phyloP scores from a whole-genome alignment of 371 early-diverging fungal genomes.

The Batkoa obscura region DNA sequence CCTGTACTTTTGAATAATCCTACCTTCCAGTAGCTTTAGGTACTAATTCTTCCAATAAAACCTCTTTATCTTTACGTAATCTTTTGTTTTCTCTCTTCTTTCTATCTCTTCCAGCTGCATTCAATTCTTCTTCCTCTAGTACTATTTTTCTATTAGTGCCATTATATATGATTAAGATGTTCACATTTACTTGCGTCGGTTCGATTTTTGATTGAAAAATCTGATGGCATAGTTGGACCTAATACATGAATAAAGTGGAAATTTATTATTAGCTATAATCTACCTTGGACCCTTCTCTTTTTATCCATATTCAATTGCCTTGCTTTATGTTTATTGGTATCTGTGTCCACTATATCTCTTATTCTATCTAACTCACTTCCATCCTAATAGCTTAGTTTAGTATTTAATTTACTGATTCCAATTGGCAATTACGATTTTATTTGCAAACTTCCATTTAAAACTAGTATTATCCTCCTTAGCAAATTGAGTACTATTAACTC shows the following conservation, averaged over 20 bases:
- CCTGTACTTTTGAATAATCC: too few species aligned
- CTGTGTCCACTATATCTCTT: constrained; percentile 36
- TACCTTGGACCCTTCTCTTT: too few species aligned
- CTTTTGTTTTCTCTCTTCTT: constrained; percentile 28
- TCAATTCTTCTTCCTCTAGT: constrained; percentile 34
- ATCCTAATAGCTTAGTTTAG: constrained; percentile 11
- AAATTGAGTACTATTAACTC: constrained; percentile 38
- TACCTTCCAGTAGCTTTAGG: constrained; percentile 59
- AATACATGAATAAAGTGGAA: constrained; percentile 4
- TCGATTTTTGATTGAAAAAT: background rate
- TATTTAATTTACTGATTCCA: too few species aligned
- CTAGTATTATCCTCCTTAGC: constrained; percentile 36
- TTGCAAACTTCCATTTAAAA: constrained; percentile 60
- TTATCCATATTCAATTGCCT: too few species aligned
- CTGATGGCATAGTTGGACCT: constrained; percentile 12
- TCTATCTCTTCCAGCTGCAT: constrained; percentile 14
- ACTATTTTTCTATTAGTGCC: constrained; percentile 7
- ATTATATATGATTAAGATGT: too few species aligned
- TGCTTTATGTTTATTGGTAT: constrained; percentile 17
- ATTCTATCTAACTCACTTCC: constrained; percentile 30
- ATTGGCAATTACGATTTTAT: constrained; percentile 17
- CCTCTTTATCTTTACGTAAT: constrained; percentile 28
- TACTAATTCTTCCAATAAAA: constrained; percentile 53
- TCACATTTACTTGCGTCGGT: too few species aligned
- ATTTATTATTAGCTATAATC: too few species aligned